Percentiles rank a stretch among this genome's conserved stretches.
phyloP scores from a whole-genome alignment of 768 basidiomycete species.

The Steccherinum ochraceum region DNA sequence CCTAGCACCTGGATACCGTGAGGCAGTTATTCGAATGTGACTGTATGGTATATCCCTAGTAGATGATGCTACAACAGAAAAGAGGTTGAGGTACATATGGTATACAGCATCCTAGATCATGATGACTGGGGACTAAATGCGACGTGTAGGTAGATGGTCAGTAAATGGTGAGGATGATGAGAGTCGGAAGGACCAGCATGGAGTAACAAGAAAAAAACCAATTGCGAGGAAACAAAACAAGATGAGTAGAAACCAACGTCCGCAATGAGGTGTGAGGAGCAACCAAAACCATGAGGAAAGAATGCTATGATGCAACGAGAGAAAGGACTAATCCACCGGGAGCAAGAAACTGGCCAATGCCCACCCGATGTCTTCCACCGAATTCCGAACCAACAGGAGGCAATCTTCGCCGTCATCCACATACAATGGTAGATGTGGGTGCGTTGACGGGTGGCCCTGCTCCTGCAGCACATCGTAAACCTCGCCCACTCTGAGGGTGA shows the following conservation, averaged over 20 bases:
- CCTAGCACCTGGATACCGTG: too few species aligned
- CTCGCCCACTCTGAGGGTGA: conserved; percentile 57
- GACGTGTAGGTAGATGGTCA: not conserved
- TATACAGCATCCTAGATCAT: not conserved
- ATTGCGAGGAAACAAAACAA: not conserved
- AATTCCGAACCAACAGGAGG: conserved; percentile 63
- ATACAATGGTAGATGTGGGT: conserved; percentile 66
- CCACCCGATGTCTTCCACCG: conserved; percentile 58
- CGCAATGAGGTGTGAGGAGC: not conserved
- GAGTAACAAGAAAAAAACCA: not conserved
- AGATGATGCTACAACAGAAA: not conserved
- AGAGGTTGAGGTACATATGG: not conserved
- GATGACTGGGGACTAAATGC: not conserved
- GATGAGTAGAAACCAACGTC: not conserved
- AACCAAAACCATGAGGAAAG: not conserved
- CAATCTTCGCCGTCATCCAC: conserved; percentile 78
- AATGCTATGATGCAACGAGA: not conserved
- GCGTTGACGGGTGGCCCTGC: conserved; percentile 71
- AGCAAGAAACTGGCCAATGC: conserved; percentile 76
- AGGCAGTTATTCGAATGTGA: too few species aligned
- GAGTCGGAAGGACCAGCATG: not conserved
- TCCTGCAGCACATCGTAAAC: conserved; percentile 66
- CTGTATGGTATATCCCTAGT: too few species aligned
- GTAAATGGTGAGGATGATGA: conserved; percentile 9
- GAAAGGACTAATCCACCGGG: conserved; percentile 37